Base-by-base conservation (phyloP, 192 early-diverging fungal genomes). In the Coemansia sp. region DNA sequence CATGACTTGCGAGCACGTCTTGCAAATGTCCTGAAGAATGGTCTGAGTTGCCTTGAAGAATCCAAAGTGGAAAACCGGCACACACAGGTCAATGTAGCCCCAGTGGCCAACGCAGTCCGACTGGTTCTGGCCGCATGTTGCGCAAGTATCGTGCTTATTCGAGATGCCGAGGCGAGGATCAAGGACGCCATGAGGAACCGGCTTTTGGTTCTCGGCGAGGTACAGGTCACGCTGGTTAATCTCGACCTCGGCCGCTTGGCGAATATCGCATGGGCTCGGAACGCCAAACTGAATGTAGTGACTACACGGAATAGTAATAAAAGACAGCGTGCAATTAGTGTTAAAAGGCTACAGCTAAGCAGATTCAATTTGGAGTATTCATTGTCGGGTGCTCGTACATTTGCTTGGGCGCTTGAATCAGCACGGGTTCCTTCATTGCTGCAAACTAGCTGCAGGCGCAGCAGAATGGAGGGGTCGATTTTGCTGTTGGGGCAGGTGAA, bases 61-160 rank as follows among this genome's bases (percentile, higher is more conserved):
- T 38, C 97, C 97, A 80, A 94, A 92, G 39, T 99, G 97, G 65
- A 98, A 99, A 17, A 99, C 91, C 5, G 97, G 97, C 40, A 98
- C 73, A 33, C 86, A 88, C 8, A 99, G 81, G 41, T 90, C 86
- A 26, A 99, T 81, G 56, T 92, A 89, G 14, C 95, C 97, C 80
- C 86, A 99, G 80, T 99, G 97, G 27, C 97, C 97, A 18, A 93
- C 85, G 72, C 97, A 99, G 41, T 95, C 90, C 61, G 88, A 78
- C 61, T 90, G 79, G 51, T 80, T 80, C 63, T 88, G 81, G 17
- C 86, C 87, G 62, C 97, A 99, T 10, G 97, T 99, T 43, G 91
- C 85, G 78, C 97, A 99, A 4, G 66, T 77, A 19, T 79, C 79
- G n/a, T 68, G 65, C 63, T 96, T 95, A 64, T 90, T 86, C 3